Conservation (phyloP, 371 early-diverging fungal genomes). For the Saksenaea vasiformis region DNA sequence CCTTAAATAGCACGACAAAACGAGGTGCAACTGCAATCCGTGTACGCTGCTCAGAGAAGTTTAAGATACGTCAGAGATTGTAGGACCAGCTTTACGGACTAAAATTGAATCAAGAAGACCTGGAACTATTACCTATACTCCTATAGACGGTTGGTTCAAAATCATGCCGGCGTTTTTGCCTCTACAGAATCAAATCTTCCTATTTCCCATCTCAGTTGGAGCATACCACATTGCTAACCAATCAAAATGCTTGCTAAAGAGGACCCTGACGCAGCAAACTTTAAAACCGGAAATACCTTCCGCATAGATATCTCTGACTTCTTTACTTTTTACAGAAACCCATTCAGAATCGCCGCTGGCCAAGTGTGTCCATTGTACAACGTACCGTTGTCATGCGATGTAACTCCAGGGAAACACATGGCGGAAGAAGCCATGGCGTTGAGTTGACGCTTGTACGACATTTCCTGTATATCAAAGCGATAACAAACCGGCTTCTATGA, state of each 20-base stretch:
- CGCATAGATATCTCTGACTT: background rate
- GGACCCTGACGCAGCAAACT: slow-evolving; percentile 2
- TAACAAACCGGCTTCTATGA: too few species aligned
- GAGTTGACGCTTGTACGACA: background rate
- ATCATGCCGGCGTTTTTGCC: too few species aligned
- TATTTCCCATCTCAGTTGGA: background rate
- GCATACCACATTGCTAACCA: background rate
- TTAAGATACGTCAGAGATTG: background rate
- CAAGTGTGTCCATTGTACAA: background rate
- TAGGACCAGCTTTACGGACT: background rate
- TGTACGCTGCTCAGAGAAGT: background rate
- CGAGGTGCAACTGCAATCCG: background rate
- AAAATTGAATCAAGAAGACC: background rate
- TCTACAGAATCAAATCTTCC: too few species aligned
- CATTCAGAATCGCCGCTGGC: background rate
- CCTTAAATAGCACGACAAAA: background rate
- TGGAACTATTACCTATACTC: background rate
- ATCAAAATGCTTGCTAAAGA: background rate
- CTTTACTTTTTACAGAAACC: background rate
- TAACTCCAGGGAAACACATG: background rate
- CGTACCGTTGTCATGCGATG: background rate
- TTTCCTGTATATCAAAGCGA: too few species aligned
- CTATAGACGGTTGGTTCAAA: background rate
- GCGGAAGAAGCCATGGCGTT: background rate
- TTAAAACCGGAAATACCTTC: background rate